Evolutionary conservation across 371 early-diverging fungal species (phyloP), one percentile per base, ranked within the genome.

Genomic region (Mucor plumbeus): DNA sequence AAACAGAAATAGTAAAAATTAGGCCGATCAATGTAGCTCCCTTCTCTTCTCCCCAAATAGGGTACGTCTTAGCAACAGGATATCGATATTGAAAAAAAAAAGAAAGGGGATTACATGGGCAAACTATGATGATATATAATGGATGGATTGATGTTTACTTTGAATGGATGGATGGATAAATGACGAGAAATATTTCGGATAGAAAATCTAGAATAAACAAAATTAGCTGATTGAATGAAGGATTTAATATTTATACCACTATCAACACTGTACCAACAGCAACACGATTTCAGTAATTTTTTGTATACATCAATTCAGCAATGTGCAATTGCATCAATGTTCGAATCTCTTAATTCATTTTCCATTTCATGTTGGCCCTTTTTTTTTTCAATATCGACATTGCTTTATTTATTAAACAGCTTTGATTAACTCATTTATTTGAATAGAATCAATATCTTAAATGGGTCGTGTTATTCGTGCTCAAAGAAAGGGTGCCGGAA

Each of bases 401-500:
- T 3, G 26, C 41, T 40, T 39, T 15, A 33, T 44, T 35, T 19
- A 34, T 5, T 7, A 38, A 6, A 21, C 59, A 36, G 6, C 47
- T 35, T 5, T 21, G 11, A 17, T 33, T 39, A 59, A 39, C 36
- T 19, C 41, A n/a, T 60, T 43, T 26, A 36, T 53, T 31, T 40
- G n/a, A 21, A 64, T 57, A 57, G 41, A 59, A 66, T 53, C 55
- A 69, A 33, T 47, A 63, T 59, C 43, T 67, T 39, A 63, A 36
- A 48, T 90, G 90, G 90, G 90, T 87, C 90, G 90, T 81, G 90
- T 90, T 67, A 88, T 90, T 86, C 88, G 90, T 86, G 88, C 92
- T 73, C 97, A 96, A 78, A 90, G 99, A 86, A 98, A 99, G 88
- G 98, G 98, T 94, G 93, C 95, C 74, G 98, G 98, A 80, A 93